These are phyloP conservation scores for Paramecium tetraurelia DNA, from an alignment of 73 alveolate genomes.

Conservation along the genomic window DNA sequence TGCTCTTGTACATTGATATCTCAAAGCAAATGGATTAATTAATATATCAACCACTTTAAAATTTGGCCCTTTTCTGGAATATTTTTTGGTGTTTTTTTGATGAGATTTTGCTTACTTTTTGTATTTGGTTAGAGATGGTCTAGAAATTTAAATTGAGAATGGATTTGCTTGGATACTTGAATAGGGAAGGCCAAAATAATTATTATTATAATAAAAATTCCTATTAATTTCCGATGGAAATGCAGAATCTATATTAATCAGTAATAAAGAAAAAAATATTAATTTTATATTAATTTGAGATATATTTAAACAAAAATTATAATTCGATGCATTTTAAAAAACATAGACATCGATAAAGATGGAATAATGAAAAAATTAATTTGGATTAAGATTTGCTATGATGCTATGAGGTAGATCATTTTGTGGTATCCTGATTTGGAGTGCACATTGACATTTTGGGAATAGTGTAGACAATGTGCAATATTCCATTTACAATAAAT, in stretches of 20 bases:
- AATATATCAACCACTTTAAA: not conserved
- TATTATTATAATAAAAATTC: not conserved
- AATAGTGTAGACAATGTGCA: not conserved
- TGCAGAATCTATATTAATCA: conserved; percentile 1
- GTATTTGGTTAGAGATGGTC: not conserved
- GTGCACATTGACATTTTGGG: not conserved
- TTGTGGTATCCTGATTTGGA: not conserved
- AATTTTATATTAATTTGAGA: not conserved
- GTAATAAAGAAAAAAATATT: not conserved
- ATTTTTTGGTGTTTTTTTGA: not conserved
- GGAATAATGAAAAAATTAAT: not conserved
- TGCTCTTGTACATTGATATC: not conserved
- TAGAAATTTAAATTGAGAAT: not conserved
- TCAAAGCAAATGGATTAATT: not conserved
- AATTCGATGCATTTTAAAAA: not conserved
- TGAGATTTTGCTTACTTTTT: not conserved
- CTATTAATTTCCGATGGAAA: not conserved
- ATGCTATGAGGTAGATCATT: not conserved
- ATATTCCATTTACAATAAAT: not conserved
- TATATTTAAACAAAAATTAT: not conserved
- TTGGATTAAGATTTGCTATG: not conserved
- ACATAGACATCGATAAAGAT: not conserved
- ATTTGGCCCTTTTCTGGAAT: not conserved
- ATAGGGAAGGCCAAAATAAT: not conserved
- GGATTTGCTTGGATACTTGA: not conserved